Conservation (phyloP, 2,329 filamentous ascomycete species). For the Pyrenochaeta sp. region DNA sequence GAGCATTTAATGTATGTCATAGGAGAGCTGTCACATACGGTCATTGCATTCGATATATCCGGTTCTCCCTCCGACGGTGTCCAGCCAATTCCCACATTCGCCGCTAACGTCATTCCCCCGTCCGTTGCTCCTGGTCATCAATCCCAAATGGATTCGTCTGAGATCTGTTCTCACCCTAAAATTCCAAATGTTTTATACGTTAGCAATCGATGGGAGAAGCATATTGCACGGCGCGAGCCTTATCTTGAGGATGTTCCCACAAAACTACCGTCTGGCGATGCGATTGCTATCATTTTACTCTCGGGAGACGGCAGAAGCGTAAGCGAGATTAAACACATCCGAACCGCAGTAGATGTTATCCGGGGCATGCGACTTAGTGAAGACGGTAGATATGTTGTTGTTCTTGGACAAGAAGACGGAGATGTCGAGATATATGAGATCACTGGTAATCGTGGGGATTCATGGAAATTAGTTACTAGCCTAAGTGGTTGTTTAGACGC, state of each 20-base stretch:
- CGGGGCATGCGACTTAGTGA: neutral
- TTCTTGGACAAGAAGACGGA: neutral
- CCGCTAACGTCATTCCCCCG: neutral
- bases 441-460: neutral
- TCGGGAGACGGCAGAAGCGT: neutral
- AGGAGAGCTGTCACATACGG: neutral
- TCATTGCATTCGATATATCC: neutral
- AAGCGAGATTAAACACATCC: neutral
- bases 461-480: neutral
- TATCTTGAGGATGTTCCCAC: neutral
- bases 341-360: neutral
- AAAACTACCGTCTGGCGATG: neutral
- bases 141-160: neutral
- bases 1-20: neutral
- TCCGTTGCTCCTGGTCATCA: neutral
- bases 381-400: neutral
- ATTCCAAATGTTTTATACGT: neutral
- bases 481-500: neutral
- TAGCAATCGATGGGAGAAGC: neutral
- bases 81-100: neutral
- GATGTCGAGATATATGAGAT: neutral
- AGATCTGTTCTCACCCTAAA: neutral
- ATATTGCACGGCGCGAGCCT: neutral
- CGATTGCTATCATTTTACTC: neutral
- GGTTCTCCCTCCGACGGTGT: neutral